phyloP scores from a whole-genome alignment of 768 basidiomycete genomes.

The Boletus pseudo-olivaceus region DNA sequence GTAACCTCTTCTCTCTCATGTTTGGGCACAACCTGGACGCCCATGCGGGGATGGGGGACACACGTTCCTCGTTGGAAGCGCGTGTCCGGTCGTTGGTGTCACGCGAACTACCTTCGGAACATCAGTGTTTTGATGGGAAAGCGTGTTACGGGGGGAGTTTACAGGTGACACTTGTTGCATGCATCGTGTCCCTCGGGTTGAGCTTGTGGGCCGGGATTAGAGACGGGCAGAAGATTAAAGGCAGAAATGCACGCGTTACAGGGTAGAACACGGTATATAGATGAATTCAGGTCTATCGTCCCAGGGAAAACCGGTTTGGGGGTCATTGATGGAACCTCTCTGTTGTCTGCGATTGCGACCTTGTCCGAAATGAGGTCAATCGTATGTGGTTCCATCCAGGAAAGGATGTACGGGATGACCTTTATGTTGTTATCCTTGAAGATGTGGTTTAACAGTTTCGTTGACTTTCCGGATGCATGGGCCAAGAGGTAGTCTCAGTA shows the following conservation, averaged over 20 bases:
- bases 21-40: slow-evolving; percentile 82
- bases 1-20: slow-evolving; percentile 79
- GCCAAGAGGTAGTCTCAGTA: too few relatives aligned
- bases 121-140: slow-evolving; percentile 54
- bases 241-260: not conserved
- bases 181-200: slow-evolving; percentile 34
- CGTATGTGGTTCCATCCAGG: too few relatives aligned
- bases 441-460: too few relatives aligned
- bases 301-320: not conserved
- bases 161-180: slow-evolving; percentile 41
- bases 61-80: not conserved
- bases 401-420: too few relatives aligned
- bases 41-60: slow-evolving; percentile 39
- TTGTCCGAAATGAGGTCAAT: too few relatives aligned
- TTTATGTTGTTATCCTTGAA: too few relatives aligned
- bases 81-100: not conserved
- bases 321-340: too few relatives aligned
- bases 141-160: slow-evolving; percentile 60
- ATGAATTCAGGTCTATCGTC: too few relatives aligned
- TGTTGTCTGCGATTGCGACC: too few relatives aligned
- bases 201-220: slow-evolving; percentile 38
- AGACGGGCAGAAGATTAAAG: slow-evolving; percentile 18
- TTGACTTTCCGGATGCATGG: too few relatives aligned
- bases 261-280: not conserved
- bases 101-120: slow-evolving; percentile 28